These are phyloP conservation scores for Licmophora abbreviata DNA, from an alignment of 108 stramenopile species.

Conservation along the genomic window DNA sequence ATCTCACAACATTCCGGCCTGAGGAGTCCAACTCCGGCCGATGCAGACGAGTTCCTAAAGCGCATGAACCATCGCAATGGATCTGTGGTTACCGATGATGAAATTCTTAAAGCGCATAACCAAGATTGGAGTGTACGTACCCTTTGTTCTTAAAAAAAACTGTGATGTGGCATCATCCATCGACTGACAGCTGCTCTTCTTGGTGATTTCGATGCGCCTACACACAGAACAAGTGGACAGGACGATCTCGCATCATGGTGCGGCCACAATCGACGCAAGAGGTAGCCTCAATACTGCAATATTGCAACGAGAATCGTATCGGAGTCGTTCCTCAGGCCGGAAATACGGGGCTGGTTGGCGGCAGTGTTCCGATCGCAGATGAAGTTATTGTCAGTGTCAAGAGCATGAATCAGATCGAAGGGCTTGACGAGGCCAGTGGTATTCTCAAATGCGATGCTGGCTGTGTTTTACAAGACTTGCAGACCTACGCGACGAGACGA, in stretches of 20 bases:
- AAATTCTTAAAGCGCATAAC: not conserved
- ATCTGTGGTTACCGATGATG: not conserved
- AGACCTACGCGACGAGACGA: constrained; percentile 43
- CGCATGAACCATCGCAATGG: not conserved
- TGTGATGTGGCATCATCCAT: not conserved
- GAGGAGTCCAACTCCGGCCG: not conserved
- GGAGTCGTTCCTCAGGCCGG: constrained; percentile 92
- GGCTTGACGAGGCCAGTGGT: constrained; percentile 56
- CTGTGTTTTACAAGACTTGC: constrained; percentile 79
- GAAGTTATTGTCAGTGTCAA: constrained; percentile 78
- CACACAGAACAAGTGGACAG: constrained; percentile 12
- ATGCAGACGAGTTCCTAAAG: not conserved
- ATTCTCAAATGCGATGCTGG: constrained; percentile 90
- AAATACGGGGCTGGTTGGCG: constrained; percentile 95
- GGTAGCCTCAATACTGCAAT: constrained; percentile 76
- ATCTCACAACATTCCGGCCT: no score
- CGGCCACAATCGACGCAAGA: constrained; percentile 52
- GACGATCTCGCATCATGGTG: constrained; percentile 44
- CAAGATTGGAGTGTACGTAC: constrained; percentile 3
- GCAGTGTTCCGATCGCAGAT: constrained; percentile 56
- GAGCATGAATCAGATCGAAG: constrained; percentile 57
- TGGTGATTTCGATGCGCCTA: not conserved
- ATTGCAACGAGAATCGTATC: constrained; percentile 68
- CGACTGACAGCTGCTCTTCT: not conserved
- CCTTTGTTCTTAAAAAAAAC: not conserved